A percentile compares a stretch with the other conserved stretches of the same genome.
phyloP scores from a whole-genome alignment of 257 asterid species.

The Thymus mandschuricus region DNA sequence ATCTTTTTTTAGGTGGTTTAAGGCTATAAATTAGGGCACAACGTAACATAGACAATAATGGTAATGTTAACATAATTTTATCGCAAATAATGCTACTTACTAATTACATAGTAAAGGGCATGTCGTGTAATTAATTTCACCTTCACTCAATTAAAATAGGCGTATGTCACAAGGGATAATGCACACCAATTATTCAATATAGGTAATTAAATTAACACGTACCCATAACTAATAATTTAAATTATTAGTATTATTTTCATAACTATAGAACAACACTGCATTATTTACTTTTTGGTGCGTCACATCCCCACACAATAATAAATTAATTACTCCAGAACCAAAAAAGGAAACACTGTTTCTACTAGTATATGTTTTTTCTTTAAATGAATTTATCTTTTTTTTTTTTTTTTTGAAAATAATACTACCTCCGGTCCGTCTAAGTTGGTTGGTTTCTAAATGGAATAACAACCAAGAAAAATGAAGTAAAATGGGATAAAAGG shows the following conservation, averaged over 20 bases:
- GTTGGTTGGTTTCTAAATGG: too few relatives aligned
- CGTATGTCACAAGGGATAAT: neutral
- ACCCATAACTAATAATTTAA: too few relatives aligned
- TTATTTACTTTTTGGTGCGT: neutral
- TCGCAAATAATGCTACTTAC: neutral
- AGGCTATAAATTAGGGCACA: too few relatives aligned
- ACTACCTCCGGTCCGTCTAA: too few relatives aligned
- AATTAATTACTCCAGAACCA: neutral
- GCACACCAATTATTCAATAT: slow-evolving; percentile 7
- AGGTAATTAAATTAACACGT: neutral
- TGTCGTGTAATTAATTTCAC: neutral
- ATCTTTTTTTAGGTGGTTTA: too few relatives aligned
- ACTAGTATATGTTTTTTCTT: neutral
- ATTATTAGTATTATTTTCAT: too few relatives aligned
- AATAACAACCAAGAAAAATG: too few relatives aligned
- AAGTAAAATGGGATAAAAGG: too few relatives aligned
- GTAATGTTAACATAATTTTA: too few relatives aligned
- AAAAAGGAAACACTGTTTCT: neutral
- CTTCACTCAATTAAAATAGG: neutral
- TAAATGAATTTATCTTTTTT: neutral
- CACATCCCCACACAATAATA: neutral
- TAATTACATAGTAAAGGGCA: neutral
- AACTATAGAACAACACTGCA: neutral
- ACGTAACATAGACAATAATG: too few relatives aligned
- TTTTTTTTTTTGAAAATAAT: too few relatives aligned